A percentile compares a stretch with the other conserved stretches of the same genome.
Evolutionary conservation across 2,329 filamentous ascomycete genomes (phyloP).

Genomic region (Cercospora zeae-maydis): DNA sequence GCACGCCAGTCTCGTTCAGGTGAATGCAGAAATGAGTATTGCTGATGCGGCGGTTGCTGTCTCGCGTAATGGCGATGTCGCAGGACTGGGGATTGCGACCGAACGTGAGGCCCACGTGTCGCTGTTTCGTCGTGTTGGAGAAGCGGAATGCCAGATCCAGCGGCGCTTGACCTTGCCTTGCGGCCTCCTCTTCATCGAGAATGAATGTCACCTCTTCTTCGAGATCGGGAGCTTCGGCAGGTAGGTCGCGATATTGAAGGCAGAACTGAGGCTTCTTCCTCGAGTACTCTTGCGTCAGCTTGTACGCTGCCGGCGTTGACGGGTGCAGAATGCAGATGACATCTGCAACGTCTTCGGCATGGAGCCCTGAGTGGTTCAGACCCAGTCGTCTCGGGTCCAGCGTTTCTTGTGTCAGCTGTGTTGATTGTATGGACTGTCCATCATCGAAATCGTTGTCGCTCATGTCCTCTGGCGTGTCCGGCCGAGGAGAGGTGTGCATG

Average conservation of each 20-base stretch:
- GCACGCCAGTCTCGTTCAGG: constrained; percentile 75
- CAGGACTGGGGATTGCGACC: constrained; percentile 70
- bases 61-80: constrained; percentile 66
- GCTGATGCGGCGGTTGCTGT: constrained; percentile 71
- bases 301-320: constrained; percentile 66
- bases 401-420: constrained; percentile 58
- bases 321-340: constrained; percentile 87
- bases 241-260: constrained; percentile 46
- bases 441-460: constrained; percentile 26
- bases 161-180: constrained; percentile 40
- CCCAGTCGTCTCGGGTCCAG: constrained; percentile 77
- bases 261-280: constrained; percentile 56
- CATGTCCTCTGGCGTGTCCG: not conserved
- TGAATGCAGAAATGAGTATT: constrained; percentile 96
- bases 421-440: constrained; percentile 50
- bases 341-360: constrained; percentile 77
- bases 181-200: constrained; percentile 32
- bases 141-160: constrained; percentile 74
- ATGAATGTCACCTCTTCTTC: constrained; percentile 33
- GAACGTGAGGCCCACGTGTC: constrained; percentile 74
- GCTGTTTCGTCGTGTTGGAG: constrained; percentile 67
- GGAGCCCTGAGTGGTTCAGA: constrained; percentile 76
- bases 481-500: not conserved
- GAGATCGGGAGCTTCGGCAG: constrained; percentile 28
- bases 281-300: constrained; percentile 62